Percentiles rank a stretch among this genome's conserved stretches.
Evolutionary conservation across 352 stramenopile species (phyloP).

Genomic region (Phytophthora kernoviae): DNA sequence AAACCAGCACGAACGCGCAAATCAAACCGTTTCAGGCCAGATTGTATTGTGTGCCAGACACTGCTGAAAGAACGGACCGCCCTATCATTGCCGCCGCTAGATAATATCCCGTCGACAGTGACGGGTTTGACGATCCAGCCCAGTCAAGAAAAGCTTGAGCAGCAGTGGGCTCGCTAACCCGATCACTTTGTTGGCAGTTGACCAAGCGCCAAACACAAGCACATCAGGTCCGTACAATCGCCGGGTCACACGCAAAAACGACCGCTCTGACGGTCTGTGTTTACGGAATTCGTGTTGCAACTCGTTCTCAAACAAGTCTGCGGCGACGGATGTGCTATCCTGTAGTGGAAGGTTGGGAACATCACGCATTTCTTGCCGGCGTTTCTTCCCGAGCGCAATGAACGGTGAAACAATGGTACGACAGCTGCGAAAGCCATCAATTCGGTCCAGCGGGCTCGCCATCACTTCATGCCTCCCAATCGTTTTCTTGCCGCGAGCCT

Average conservation of each 20-base stretch:
- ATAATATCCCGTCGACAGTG: slow-evolving; percentile 51
- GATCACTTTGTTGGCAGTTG: slow-evolving; percentile 72
- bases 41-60: slow-evolving; percentile 81
- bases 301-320: slow-evolving; percentile 44
- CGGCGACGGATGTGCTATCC: slow-evolving; percentile 57
- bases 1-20: slow-evolving; percentile 72
- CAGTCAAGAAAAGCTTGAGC: slow-evolving; percentile 83
- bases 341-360: slow-evolving; percentile 52
- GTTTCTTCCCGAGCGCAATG: slow-evolving; percentile 50
- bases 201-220: slow-evolving; percentile 66
- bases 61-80: slow-evolving; percentile 58
- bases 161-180: slow-evolving; percentile 70
- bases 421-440: slow-evolving; percentile 61
- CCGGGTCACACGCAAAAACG: slow-evolving; percentile 56
- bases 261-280: slow-evolving; percentile 35
- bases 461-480: not conserved
- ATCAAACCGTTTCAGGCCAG: slow-evolving; percentile 81
- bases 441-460: slow-evolving; percentile 56
- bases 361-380: slow-evolving; percentile 66
- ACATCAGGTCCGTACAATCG: slow-evolving; percentile 70
- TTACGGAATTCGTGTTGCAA: slow-evolving; percentile 42
- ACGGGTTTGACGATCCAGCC: slow-evolving; percentile 46
- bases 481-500: slow-evolving; percentile 1
- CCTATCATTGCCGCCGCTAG: slow-evolving; percentile 59
- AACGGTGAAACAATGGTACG: slow-evolving; percentile 74